A percentile compares a stretch with the other conserved stretches of the same genome.
Conservation (phyloP, 2,329 filamentous ascomycete species). For the Exophiala oligosperma region DNA sequence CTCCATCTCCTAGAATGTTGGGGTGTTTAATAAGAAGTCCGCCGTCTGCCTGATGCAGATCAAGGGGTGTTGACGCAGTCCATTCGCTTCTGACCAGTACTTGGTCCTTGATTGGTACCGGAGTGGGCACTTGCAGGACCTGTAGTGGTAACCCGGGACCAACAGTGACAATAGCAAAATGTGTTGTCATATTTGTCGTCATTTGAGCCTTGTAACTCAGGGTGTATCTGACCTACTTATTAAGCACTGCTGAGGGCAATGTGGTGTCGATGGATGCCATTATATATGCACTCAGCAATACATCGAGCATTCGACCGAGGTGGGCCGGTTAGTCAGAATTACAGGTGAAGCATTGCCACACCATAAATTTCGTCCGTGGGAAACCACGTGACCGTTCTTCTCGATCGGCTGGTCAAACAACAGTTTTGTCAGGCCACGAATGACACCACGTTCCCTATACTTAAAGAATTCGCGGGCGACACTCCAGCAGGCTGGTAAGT, state of each 20-base stretch:
- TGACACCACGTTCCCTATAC: too few species aligned
- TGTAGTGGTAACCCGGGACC: constrained; percentile 38
- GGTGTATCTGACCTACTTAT: too few species aligned
- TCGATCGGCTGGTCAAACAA: too few species aligned
- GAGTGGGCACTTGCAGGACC: constrained; percentile 38
- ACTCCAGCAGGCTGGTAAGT: neutral
- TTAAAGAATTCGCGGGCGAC: neutral
- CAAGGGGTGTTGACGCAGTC: constrained; percentile 62
- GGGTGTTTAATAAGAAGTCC: constrained; percentile 56
- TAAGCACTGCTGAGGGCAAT: too few species aligned
- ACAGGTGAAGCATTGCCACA: constrained; percentile 7
- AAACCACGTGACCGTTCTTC: neutral
- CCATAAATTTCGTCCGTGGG: constrained; percentile 14
- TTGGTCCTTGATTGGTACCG: constrained; percentile 43
- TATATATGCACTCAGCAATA: neutral
- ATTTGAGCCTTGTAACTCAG: too few species aligned
- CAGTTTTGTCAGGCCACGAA: too few species aligned
- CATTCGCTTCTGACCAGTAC: constrained; percentile 57
- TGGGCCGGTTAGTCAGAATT: neutral
- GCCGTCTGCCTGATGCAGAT: constrained; percentile 63
- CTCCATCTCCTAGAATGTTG: constrained; percentile 52
- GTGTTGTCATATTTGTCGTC: constrained; percentile 28
- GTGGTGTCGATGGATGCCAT: neutral
- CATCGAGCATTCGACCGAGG: too few species aligned
- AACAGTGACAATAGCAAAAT: constrained; percentile 44